Evolutionary conservation across 2,329 filamentous ascomycete species (phyloP), one percentile per base, ranked within the genome.

Genomic region (Thielaviopsis euricoi): DNA sequence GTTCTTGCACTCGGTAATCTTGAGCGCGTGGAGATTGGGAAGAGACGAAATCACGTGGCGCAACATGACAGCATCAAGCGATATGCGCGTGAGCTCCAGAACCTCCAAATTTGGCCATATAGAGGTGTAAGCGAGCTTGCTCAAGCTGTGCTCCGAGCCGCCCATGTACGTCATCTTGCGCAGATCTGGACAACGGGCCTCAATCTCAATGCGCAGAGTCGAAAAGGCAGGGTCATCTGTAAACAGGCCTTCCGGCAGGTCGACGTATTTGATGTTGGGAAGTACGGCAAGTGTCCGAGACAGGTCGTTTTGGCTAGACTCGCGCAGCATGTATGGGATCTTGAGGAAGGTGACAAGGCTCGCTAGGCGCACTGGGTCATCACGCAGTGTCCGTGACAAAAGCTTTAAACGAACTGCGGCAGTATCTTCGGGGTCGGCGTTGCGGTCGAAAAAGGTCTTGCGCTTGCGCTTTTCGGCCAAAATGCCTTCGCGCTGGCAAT

Each of bases 251-350:
- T 93, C 86, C 4, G 91, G 91, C 7, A 97, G 77, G 70, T 97
- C 91, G 63, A 95, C 85, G 68, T 93, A 96, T 68, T 81, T 85
- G 51, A 97, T 74, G 66, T 91, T 89, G 29, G 89, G 87, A 50
- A 91, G 77, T 23, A 90, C 86, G 43, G 89, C 88, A 53, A 96
- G 85, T 25, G 87, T 88, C 55, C 89, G 82, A 10, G 91, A 90
- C 53, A 96, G 79, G 62, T 91, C 87, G 57, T 86, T 79, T 68
- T 93, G 89, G 67, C 80, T 86, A 1, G 87, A 87, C 72, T 96
- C 89, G 59, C 91, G 83, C 57, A 91, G 85, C 91, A 96, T 96
- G 70, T 95, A 96, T 6, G 91, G 89, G 60, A 89, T 83, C 74
- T 95, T 95, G 65, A 97, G 76, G 64, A 85, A 89, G 66, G 84